These are phyloP conservation scores for Truncatella angustata DNA, from an alignment of 2,329 filamentous ascomycete genomes.

Conservation along the genomic window DNA sequence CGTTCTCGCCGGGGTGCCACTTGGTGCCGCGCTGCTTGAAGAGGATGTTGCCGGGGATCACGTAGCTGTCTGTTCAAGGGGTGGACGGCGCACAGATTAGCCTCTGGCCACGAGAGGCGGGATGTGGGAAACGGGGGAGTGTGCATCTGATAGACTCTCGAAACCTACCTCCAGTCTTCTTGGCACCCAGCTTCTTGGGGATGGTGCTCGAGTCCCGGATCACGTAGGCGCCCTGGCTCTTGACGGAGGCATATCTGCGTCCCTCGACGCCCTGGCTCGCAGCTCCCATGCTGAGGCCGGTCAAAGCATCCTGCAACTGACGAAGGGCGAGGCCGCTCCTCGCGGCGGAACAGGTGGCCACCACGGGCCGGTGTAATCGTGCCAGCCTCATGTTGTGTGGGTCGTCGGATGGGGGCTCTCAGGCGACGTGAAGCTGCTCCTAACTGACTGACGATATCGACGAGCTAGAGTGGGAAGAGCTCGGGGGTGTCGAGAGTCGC, in stretches of 20 bases:
- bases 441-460: no score
- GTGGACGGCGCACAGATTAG: no score
- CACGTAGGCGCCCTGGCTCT: constrained; percentile 69
- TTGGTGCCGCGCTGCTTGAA: constrained; percentile 93
- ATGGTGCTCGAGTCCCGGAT: constrained; percentile 57
- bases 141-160: no score
- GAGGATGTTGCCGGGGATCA: constrained; percentile 95
- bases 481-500: constrained; percentile 3
- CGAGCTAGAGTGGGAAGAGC: no score
- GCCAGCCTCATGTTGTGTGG: constrained; percentile 37
- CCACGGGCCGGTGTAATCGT: constrained; percentile 42
- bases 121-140: background rate
- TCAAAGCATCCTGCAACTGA: constrained; percentile 31
- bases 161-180: constrained; percentile 80
- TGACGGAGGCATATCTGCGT: constrained; percentile 56
- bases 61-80: constrained; percentile 82
- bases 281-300: constrained; percentile 26
- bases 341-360: constrained; percentile 27
- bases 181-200: constrained; percentile 86
- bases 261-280: constrained; percentile 43
- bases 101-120: background rate
- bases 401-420: no score
- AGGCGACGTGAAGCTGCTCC: no score
- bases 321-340: constrained; percentile 20
- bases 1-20: constrained; percentile 96